Evolutionary conservation across 805 yeast genomes (phyloP).

Genomic region (Myxozyma melibiosi): DNA sequence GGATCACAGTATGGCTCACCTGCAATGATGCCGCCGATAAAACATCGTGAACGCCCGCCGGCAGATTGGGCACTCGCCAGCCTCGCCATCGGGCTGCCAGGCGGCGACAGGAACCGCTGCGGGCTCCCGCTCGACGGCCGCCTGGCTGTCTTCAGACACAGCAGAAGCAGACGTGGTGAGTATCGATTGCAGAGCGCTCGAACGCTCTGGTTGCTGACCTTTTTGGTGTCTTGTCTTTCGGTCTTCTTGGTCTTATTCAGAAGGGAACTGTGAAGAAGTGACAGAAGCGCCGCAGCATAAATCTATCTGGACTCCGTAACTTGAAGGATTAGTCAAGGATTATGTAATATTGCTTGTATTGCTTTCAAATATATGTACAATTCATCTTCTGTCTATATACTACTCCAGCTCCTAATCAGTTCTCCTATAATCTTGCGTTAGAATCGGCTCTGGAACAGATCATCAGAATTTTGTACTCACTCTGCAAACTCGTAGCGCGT

Average conservation of each 20-base stretch:
- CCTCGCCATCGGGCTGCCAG: slow-evolving; percentile 75
- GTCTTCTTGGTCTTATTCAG: too few species aligned
- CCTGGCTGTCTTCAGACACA: slow-evolving; percentile 1
- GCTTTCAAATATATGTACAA: too few species aligned
- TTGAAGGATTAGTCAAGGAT: too few species aligned
- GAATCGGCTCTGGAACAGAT: too few species aligned
- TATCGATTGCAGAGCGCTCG: background rate
- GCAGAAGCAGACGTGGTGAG: slow-evolving; percentile 11
- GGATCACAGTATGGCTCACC: slow-evolving; percentile 42
- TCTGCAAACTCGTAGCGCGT: slow-evolving; percentile 4
- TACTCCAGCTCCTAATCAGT: too few species aligned
- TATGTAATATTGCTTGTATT: too few species aligned
- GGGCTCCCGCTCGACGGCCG: slow-evolving; percentile 10
- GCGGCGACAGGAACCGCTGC: slow-evolving; percentile 16
- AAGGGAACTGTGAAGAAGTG: background rate
- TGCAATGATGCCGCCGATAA: slow-evolving; percentile 79
- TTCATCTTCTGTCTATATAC: too few species aligned
- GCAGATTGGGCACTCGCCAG: slow-evolving; percentile 59
- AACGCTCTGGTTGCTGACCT: too few species aligned
- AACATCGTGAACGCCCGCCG: slow-evolving; percentile 55
- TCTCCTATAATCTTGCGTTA: too few species aligned
- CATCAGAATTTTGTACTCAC: background rate
- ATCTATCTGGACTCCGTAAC: background rate
- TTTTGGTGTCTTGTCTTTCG: too few species aligned
- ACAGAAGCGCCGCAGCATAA: slow-evolving; percentile 2